These are phyloP conservation scores for Colletotrichum brevisporum DNA, from an alignment of 2,329 filamentous ascomycete species.

Conservation along the genomic window DNA sequence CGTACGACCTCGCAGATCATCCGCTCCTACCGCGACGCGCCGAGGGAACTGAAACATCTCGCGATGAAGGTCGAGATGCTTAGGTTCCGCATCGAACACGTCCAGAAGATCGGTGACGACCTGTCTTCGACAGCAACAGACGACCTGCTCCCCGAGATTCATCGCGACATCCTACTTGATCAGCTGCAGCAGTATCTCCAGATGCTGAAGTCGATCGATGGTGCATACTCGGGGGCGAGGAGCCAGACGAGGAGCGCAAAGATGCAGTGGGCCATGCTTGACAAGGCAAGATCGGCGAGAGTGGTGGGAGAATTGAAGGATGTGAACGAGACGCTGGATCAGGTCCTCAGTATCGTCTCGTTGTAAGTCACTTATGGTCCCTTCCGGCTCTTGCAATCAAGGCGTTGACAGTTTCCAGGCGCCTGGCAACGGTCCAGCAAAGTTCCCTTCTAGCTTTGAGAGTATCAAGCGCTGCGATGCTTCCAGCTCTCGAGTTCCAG, in stretches of 20 bases:
- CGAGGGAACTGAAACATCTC: neutral
- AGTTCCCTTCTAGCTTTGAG: neutral
- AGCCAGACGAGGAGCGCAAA: neutral
- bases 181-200: neutral
- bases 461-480: neutral
- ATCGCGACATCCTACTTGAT: neutral
- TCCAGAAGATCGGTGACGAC: neutral
- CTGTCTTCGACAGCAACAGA: neutral
- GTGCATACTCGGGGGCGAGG: neutral
- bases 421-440: neutral
- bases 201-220: neutral
- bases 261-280: neutral
- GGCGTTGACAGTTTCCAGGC: neutral
- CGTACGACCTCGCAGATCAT: neutral
- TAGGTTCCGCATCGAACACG: neutral
- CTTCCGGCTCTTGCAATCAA: neutral
- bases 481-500: neutral
- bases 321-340: neutral
- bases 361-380: neutral
- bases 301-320: neutral
- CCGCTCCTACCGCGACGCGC: constrained; percentile 5
- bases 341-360: neutral
- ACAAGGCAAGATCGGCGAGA: neutral
- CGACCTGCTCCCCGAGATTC: constrained; percentile 11
- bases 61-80: neutral